Base-by-base conservation (phyloP, 768 basidiomycete species). In the Tricholoma terreum region DNA sequence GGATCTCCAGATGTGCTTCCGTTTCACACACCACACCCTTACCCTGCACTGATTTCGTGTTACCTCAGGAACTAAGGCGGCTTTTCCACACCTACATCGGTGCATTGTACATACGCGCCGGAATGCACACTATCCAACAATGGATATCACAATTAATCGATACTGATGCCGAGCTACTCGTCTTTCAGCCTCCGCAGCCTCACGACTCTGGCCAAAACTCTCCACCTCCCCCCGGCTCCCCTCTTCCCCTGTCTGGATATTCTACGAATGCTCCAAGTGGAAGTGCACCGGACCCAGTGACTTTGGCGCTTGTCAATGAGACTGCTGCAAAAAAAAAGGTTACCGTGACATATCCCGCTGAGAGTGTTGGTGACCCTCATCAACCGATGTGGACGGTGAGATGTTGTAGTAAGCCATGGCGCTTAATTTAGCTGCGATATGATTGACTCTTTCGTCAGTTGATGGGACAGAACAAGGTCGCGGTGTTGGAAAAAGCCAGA, bases 21-120 rank as follows among this genome's bases (percentile, higher is more conserved):
- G 14, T 19, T 5, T n/a, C n/a, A 1, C 1, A 24, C 24, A 31
- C 6, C 6, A 6, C 27, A 17, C 14, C 31, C 24, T n/a, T 22
- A 38, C 40, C 40, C 15, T 22, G 1, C 10, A 2, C 31, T 17
- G 3, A 48, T 4, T 24, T 11, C 7, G 50, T 34, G 33, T 54
- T 52, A 34, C 31, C n/a, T 15, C 59, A 89, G 86, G 85, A 85
- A 69, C 78, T 82, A 54, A 74, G 74, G 24, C 71, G 68, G 45
- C 79, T 85, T 50, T 87, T 87, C 60, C 64, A 80, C 62, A 80
- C 81, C 19, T 89, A 87, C 60, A 73, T 89, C 11, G 88, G 86
- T 8, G 88, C 85, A n/a, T 69, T 86, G 11, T 85, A 81, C 66
- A 73, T 79, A n/a, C 80, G 82, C 51, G 79, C 75, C 53, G 87